Evolutionary conservation across 2,329 filamentous ascomycete genomes (phyloP).

Genomic region (Scedosporium minutisporum): DNA sequence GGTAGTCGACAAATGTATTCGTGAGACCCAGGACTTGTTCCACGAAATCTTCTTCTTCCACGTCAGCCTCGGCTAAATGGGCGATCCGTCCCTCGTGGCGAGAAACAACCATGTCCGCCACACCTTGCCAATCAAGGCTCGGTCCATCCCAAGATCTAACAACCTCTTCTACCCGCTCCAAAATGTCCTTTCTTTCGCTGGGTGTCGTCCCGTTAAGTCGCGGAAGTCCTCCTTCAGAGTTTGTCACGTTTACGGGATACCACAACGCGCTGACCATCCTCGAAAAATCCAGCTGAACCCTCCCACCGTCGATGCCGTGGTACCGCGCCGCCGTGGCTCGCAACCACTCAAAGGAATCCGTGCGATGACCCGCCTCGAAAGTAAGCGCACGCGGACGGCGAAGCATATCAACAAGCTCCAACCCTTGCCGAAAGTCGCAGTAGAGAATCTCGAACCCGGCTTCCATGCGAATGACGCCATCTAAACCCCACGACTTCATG

Average conservation of each 20-base stretch:
- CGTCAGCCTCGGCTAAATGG: conserved; percentile 22
- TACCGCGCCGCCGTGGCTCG: conserved; percentile 34
- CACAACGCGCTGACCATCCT: conserved; percentile 42
- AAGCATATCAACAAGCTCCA: conserved; percentile 25
- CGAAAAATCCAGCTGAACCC: conserved; percentile 36
- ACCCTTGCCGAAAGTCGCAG: conserved; percentile 46
- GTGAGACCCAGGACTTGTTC: conserved; percentile 28
- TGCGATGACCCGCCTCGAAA: conserved; percentile 9
- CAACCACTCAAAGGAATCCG: conserved; percentile 29
- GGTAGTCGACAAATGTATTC: not conserved
- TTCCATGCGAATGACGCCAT: conserved; percentile 59
- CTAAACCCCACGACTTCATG: conserved; percentile 44
- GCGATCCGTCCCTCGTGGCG: conserved; percentile 50
- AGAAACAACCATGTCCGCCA: conserved; percentile 55
- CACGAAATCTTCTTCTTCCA: conserved; percentile 20
- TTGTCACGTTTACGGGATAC: conserved; percentile 40
- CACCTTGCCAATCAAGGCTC: conserved; percentile 53
- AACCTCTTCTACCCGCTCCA: conserved; percentile 10
- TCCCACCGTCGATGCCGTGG: conserved; percentile 30
- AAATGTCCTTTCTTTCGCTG: conserved; percentile 24
- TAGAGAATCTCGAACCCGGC: conserved; percentile 62
- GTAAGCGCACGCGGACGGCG: conserved; percentile 15
- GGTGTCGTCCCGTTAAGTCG: conserved; percentile 19
- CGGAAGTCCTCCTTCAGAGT: conserved; percentile 25
- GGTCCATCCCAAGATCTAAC: conserved; percentile 28